phyloP scores from a whole-genome alignment of 179 eudicot genomes.

The Heliamphora pulchella region DNA sequence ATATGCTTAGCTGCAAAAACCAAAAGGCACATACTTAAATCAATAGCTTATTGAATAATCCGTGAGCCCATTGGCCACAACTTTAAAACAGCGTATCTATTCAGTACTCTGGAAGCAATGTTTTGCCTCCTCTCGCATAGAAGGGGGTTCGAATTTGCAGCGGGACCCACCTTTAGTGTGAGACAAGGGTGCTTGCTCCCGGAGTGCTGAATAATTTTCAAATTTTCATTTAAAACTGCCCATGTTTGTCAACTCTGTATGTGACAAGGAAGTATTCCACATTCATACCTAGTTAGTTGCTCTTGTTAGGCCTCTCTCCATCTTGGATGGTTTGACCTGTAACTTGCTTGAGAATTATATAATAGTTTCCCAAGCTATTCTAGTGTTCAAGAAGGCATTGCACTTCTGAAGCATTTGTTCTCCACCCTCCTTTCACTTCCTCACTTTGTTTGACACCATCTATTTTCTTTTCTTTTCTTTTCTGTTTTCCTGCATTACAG shows the following conservation, averaged over 20 bases:
- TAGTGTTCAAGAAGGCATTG: not conserved
- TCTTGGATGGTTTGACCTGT: constrained; percentile 1
- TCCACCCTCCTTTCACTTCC: constrained; percentile 8
- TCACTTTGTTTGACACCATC: constrained; percentile 20
- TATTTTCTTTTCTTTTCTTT: not conserved
- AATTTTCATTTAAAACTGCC: no score
- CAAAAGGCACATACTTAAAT: no score
- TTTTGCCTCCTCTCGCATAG: no score
- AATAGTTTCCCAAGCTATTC: not conserved
- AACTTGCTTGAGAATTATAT: not conserved
- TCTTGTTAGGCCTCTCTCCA: not conserved
- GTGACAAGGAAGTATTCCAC: not conserved
- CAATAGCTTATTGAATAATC: not conserved
- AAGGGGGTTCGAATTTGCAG: not conserved
- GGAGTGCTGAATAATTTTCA: not conserved
- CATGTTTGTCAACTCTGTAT: not conserved
- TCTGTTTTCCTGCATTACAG: not conserved
- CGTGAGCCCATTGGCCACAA: no score
- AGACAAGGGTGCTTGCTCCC: not conserved
- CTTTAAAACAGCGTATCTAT: no score
- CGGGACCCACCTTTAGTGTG: not conserved
- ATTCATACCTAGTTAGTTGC: not conserved
- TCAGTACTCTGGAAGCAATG: no score
- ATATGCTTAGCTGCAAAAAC: not conserved
- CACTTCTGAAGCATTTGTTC: not conserved